Conservation (phyloP, 768 basidiomycete species). For the Xerocomus brunneocitrinus region DNA sequence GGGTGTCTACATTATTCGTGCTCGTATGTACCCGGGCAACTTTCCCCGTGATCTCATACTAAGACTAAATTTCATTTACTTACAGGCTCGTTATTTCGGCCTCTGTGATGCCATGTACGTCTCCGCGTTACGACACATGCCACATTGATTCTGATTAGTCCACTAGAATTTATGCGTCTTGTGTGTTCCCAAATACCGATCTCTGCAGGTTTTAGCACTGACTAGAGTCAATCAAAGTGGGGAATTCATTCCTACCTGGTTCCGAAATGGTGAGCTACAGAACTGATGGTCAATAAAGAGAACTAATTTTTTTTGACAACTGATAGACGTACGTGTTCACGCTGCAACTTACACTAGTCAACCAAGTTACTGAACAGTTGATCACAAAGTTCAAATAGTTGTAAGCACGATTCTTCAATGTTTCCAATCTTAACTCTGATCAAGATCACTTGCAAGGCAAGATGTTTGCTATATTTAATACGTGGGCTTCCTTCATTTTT, state of each 20-base stretch:
- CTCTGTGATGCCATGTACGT: background rate
- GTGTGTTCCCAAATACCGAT: background rate
- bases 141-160: background rate
- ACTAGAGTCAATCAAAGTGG: background rate
- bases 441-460: background rate
- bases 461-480: background rate
- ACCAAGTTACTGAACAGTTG: background rate
- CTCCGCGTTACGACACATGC: too few relatives aligned
- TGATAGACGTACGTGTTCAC: background rate
- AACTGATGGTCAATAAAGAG: background rate
- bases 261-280: background rate
- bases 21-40: background rate
- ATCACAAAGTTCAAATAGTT: background rate
- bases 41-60: background rate
- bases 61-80: background rate
- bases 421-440: background rate
- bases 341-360: background rate
- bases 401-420: background rate
- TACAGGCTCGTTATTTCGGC: constrained; percentile 1
- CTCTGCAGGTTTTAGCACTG: background rate
- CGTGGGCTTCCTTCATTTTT: background rate
- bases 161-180: background rate
- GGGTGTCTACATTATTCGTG: background rate
- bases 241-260: background rate
- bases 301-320: too few relatives aligned